phyloP scores from a whole-genome alignment of 2,329 filamentous ascomycete genomes.

The Penicillium psychrosexuale region DNA sequence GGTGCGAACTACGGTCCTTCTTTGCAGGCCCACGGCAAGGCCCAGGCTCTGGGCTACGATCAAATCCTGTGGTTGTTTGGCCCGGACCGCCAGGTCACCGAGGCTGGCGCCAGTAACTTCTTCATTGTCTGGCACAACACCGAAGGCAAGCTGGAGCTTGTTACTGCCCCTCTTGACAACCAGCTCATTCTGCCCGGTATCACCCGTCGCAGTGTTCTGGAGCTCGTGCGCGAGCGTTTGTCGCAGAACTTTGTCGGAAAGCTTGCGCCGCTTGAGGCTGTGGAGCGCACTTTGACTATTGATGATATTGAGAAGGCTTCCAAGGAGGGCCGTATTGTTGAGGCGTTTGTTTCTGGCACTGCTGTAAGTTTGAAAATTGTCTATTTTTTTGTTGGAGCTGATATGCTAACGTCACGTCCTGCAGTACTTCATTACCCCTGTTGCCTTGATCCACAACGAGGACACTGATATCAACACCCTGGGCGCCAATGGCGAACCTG shows the following conservation, averaged over 20 bases:
- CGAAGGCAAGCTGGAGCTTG: slow-evolving; percentile 64
- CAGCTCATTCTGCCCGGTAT: slow-evolving; percentile 84
- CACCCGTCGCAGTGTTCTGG: slow-evolving; percentile 75
- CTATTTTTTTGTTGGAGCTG: background rate
- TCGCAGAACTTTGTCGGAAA: slow-evolving; percentile 38
- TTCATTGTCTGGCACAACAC: slow-evolving; percentile 70
- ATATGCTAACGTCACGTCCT: slow-evolving; percentile 1
- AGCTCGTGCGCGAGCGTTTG: slow-evolving; percentile 66
- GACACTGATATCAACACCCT: slow-evolving; percentile 59
- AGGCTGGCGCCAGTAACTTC: slow-evolving; percentile 90
- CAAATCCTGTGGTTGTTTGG: slow-evolving; percentile 96
- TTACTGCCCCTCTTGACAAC: slow-evolving; percentile 80
- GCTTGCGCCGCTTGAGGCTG: slow-evolving; percentile 71
- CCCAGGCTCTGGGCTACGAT: slow-evolving; percentile 69
- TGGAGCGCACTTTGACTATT: slow-evolving; percentile 82
- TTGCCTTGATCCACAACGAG: slow-evolving; percentile 66
- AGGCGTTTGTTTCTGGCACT: slow-evolving; percentile 84
- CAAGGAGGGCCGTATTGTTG: slow-evolving; percentile 71
- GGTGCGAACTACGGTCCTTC: slow-evolving; percentile 91
- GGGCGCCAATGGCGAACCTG: slow-evolving; percentile 25
- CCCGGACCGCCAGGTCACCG: slow-evolving; percentile 71
- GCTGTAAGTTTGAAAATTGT: slow-evolving; percentile 57
- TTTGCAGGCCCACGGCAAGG: slow-evolving; percentile 73
- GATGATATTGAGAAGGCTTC: slow-evolving; percentile 69
- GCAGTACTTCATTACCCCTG: slow-evolving; percentile 67